Percentiles rank a stretch among this genome's conserved stretches.
These are phyloP conservation scores for Yarrowia sp. DNA, from an alignment of 805 yeast species.

Conservation along the genomic window DNA sequence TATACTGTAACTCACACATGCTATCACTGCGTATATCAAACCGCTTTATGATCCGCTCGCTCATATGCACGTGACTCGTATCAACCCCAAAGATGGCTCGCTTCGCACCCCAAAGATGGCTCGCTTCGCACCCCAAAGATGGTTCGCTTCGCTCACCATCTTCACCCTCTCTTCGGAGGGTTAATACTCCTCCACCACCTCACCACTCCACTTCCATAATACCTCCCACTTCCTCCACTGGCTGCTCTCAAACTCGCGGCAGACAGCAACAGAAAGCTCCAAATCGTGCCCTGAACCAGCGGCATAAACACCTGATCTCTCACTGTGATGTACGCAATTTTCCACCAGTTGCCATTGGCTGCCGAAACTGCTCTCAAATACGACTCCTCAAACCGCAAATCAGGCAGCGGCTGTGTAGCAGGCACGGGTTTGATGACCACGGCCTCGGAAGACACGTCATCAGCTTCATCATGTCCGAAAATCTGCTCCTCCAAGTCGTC, in stretches of 20 bases:
- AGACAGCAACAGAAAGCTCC: conserved; percentile 35
- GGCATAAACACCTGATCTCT: conserved; percentile 40
- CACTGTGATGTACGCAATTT: conserved; percentile 35
- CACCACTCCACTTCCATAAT: background rate
- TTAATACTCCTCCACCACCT: conserved; percentile 17
- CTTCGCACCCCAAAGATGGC: too few species aligned
- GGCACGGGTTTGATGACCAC: background rate
- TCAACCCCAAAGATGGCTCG: too few species aligned
- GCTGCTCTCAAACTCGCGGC: background rate
- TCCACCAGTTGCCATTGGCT: conserved; percentile 36
- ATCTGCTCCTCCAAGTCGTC: background rate
- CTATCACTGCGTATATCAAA: too few species aligned
- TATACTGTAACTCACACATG: too few species aligned
- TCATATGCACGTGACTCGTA: too few species aligned
- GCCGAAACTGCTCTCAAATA: conserved; percentile 37
- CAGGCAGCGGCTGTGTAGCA: conserved; percentile 30
- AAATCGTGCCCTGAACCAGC: conserved; percentile 39
- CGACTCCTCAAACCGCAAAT: conserved; percentile 38
- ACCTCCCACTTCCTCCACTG: background rate
- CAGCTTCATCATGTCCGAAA: background rate
- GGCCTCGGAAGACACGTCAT: background rate
- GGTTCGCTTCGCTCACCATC: background rate
- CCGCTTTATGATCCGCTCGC: too few species aligned
- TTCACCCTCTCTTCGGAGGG: background rate
- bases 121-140: background rate